phyloP scores from a whole-genome alignment of 257 asterid species.

The Marsdenia floribunda region DNA sequence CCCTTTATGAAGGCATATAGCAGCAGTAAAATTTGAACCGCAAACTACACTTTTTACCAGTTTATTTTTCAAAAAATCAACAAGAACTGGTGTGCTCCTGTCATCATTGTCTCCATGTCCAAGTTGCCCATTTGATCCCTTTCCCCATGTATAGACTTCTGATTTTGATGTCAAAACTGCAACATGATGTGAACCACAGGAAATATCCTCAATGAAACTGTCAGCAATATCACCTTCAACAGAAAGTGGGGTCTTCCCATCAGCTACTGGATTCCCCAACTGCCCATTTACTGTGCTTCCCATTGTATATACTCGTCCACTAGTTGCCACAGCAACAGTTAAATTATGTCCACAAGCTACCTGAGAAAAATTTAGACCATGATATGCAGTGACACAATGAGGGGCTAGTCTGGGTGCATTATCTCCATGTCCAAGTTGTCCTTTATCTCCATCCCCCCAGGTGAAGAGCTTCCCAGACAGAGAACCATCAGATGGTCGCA shows the following conservation, averaged over 20 bases:
- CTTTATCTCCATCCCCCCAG: slow-evolving; percentile 88
- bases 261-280: slow-evolving; percentile 29
- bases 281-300: slow-evolving; percentile 49
- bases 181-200: slow-evolving; percentile 77
- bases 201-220: slow-evolving; percentile 58
- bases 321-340: slow-evolving; percentile 54
- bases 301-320: slow-evolving; percentile 71
- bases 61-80: slow-evolving; percentile 57
- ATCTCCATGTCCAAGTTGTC: slow-evolving; percentile 69
- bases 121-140: slow-evolving; percentile 68
- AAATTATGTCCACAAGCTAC: slow-evolving; percentile 66
- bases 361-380: slow-evolving; percentile 33
- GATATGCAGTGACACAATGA: slow-evolving; percentile 40
- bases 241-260: slow-evolving; percentile 47
- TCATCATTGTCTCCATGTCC: slow-evolving; percentile 76
- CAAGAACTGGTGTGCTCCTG: slow-evolving; percentile 50
- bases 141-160: slow-evolving; percentile 91
- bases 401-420: slow-evolving; percentile 43
- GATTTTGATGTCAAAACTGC: slow-evolving; percentile 65
- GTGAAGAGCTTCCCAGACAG: slow-evolving; percentile 61
- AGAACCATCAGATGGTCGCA: slow-evolving; percentile 23
- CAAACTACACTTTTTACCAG: slow-evolving; percentile 69
- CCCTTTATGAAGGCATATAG: slow-evolving; percentile 71
- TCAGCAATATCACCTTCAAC: slow-evolving; percentile 41
- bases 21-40: slow-evolving; percentile 77